These are phyloP conservation scores for Knoxia roxburghii DNA, from an alignment of 257 asterid species.

Conservation along the genomic window DNA sequence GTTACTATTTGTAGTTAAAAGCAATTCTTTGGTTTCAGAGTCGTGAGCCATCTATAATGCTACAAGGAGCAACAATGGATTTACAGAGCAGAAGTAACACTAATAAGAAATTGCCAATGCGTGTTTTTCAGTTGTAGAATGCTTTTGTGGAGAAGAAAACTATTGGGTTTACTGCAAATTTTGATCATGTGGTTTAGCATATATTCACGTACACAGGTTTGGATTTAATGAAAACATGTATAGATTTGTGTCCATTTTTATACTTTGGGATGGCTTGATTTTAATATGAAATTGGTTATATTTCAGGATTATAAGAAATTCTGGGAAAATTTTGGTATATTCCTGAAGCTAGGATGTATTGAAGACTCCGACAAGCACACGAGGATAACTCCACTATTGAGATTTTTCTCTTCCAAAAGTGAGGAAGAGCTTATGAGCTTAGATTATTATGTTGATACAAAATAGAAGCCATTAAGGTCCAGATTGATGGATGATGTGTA, in stretches of 20 bases:
- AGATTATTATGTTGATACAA: conserved; percentile 84
- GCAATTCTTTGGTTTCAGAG: conserved; percentile 40
- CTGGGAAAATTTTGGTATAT: conserved; percentile 98
- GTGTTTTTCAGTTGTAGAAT: neutral
- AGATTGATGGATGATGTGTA: too few relatives aligned
- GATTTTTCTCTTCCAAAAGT: conserved; percentile 85
- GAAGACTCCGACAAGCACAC: conserved; percentile 98
- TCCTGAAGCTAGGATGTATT: conserved; percentile 87
- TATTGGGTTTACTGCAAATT: neutral
- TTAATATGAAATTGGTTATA: too few relatives aligned
- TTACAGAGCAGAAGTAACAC: conserved; percentile 63
- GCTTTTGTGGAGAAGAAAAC: neutral
- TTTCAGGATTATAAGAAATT: conserved; percentile 87
- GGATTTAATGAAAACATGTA: too few relatives aligned
- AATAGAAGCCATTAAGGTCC: too few relatives aligned
- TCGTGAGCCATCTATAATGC: conserved; percentile 80
- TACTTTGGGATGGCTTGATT: too few relatives aligned
- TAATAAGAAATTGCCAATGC: neutral
- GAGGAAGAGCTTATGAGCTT: conserved; percentile 86
- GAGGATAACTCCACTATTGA: conserved; percentile 69
- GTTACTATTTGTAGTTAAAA: neutral
- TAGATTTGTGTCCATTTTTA: too few relatives aligned
- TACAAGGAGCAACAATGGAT: conserved; percentile 92
- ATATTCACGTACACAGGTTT: neutral
- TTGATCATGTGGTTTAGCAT: neutral